Percentiles rank a stretch among this genome's conserved stretches.
These are phyloP conservation scores for Zoysia japonica DNA, from an alignment of 176 grass and related monocot genomes.

Conservation along the genomic window DNA sequence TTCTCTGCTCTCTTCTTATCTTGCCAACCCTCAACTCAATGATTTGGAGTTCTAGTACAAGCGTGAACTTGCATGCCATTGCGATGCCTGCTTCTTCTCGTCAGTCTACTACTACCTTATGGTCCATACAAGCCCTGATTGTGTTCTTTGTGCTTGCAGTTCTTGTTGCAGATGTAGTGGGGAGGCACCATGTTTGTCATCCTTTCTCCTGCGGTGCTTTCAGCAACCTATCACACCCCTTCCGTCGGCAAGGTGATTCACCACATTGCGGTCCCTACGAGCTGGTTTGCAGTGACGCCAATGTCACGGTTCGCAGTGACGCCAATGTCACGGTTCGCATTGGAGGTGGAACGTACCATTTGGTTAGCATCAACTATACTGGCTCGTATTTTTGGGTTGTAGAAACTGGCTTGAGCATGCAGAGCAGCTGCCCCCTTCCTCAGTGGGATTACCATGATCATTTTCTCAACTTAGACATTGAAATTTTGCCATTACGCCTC, in stretches of 20 bases:
- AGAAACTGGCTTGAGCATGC: not conserved
- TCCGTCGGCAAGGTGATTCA: slow-evolving; percentile 27
- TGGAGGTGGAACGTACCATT: not conserved
- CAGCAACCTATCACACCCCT: not conserved
- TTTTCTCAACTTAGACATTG: too few species aligned
- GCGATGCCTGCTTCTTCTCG: not conserved
- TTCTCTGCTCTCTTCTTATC: not conserved
- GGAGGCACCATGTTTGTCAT: slow-evolving; percentile 2
- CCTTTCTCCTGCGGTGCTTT: slow-evolving; percentile 44
- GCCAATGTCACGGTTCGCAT: slow-evolving; percentile 21
- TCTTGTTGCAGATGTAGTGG: slow-evolving; percentile 6
- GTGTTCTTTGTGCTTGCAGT: not conserved
- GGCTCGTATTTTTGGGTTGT: not conserved
- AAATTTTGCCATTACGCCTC: too few species aligned
- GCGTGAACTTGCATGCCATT: not conserved
- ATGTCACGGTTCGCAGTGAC: not conserved
- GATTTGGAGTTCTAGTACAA: not conserved
- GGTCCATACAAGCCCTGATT: not conserved
- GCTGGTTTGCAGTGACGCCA: not conserved
- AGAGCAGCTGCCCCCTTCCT: slow-evolving; percentile 21
- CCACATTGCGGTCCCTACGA: not conserved
- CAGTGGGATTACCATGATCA: not conserved
- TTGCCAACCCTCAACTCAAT: not conserved
- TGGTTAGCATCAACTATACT: slow-evolving; percentile 21
- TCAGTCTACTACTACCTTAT: too few species aligned